Base-by-base conservation (phyloP, 2,329 filamentous ascomycete species). In the Pezicula radicicola region DNA sequence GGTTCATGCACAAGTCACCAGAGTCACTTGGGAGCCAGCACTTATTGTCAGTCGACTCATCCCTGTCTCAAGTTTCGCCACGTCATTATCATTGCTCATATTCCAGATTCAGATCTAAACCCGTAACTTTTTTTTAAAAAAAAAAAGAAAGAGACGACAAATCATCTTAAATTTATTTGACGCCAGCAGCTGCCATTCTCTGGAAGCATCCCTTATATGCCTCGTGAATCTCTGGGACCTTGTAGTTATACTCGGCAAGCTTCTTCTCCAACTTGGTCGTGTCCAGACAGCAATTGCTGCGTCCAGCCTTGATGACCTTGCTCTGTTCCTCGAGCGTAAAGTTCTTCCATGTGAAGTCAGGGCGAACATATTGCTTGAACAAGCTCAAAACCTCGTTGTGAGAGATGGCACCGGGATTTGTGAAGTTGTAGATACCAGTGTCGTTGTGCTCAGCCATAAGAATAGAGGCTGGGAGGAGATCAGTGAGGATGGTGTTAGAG, bases 371-470 rank as follows among this genome's bases (percentile, higher is more conserved):
- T 56, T 86, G 76, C 60, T 77, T 79, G 70, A 86, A 87, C 40
- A 88, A 70, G 2, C 70, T 60, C 37, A 88, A 72, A 6, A 88
- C 83, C 68, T 87, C 83, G 66, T 87, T 87, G 70, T 87, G 84
- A n/a, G 81, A 84, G 65, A 88, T 87, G 56, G 82, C 80, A 12
- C 84, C 84, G 0, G 84, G 84, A 69, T 87, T 88, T 54, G 83
- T 87, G 67, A 87, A 87, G 71, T 88, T 88, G 70, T 83, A 86
- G 58, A 88, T 72, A 16, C 84, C 84, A 1, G 76, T 80, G 40
- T 86, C 83, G 39, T 72, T 70, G 68, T 84, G 75, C 66, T 85
- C 79, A 27, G 83, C 79, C 57, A 87, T 70, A 43, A 83, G 64
- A 55, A 87, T 74, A 2, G 81, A 78, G 12, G 78, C 77, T 10